These are phyloP conservation scores for Yarrowia galli DNA, from an alignment of 1,139 yeast genomes.

Conservation along the genomic window DNA sequence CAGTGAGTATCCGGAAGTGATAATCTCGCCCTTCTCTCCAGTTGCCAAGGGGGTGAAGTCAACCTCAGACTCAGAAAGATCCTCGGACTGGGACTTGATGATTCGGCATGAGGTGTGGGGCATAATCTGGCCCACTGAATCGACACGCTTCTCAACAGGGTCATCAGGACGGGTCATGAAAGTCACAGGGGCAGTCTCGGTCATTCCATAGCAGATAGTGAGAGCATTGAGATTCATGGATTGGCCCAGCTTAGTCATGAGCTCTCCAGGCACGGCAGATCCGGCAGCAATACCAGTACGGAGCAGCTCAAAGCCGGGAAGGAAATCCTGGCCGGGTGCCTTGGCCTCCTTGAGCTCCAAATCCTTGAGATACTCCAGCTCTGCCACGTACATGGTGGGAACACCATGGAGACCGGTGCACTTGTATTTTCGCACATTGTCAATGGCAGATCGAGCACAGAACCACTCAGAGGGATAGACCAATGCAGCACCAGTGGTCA, in stretches of 20 bases:
- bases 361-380: constrained; percentile 44
- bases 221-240: constrained; percentile 46
- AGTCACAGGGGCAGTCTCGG: constrained; percentile 51
- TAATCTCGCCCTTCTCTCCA: constrained; percentile 48
- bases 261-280: constrained; percentile 48
- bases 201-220: constrained; percentile 52
- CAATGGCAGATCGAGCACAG: constrained; percentile 46
- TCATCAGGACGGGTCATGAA: constrained; percentile 49
- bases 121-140: constrained; percentile 48
- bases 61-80: constrained; percentile 38
- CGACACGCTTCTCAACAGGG: constrained; percentile 45
- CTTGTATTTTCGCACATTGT: constrained; percentile 45
- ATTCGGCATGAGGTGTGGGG: constrained; percentile 49
- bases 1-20: constrained; percentile 48
- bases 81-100: constrained; percentile 40
- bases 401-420: constrained; percentile 50
- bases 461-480: constrained; percentile 50
- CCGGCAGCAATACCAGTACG: constrained; percentile 51
- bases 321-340: constrained; percentile 18
- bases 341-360: constrained; percentile 44
- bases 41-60: constrained; percentile 47
- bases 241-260: constrained; percentile 46
- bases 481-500: constrained; percentile 47
- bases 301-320: constrained; percentile 44
- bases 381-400: constrained; percentile 51